Percentiles rank a stretch among this genome's conserved stretches.
phyloP scores from a whole-genome alignment of 202 grass and related monocot species.

The Schoenoplectus tabernaemontani region DNA sequence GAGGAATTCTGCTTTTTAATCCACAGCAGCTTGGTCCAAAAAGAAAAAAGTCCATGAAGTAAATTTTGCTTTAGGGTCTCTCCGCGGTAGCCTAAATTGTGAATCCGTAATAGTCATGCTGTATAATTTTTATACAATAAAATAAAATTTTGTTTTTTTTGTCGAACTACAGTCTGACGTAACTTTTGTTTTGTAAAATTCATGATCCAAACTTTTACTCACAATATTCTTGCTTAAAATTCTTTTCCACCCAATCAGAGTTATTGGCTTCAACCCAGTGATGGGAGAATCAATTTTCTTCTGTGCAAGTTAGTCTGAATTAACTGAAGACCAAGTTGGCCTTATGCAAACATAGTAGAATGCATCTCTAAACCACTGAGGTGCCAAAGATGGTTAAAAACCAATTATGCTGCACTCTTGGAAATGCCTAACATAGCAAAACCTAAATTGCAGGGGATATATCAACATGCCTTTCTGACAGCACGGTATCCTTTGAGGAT shows the following conservation, averaged over 20 bases:
- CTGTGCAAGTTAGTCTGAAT: background rate
- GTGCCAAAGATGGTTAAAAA: background rate
- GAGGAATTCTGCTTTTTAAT: background rate
- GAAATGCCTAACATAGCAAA: background rate
- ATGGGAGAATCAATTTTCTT: background rate
- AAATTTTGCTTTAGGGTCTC: background rate
- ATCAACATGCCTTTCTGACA: constrained; percentile 61
- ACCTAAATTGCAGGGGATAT: constrained; percentile 40
- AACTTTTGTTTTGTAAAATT: background rate
- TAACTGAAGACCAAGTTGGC: background rate
- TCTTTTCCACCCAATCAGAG: background rate
- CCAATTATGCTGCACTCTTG: background rate
- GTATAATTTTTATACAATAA: background rate
- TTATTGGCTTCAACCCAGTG: too few relatives aligned
- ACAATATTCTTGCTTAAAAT: background rate
- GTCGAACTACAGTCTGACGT: background rate
- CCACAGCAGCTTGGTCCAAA: background rate
- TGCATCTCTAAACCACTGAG: background rate
- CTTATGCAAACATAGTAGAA: background rate
- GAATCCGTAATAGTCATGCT: background rate
- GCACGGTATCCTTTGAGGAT: constrained; percentile 67
- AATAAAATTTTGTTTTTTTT: background rate
- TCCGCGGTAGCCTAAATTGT: background rate
- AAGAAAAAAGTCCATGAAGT: background rate
- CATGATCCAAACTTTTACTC: background rate